These are phyloP conservation scores for Olyra latifolia DNA, from an alignment of 176 grass and related monocot genomes.

Conservation along the genomic window DNA sequence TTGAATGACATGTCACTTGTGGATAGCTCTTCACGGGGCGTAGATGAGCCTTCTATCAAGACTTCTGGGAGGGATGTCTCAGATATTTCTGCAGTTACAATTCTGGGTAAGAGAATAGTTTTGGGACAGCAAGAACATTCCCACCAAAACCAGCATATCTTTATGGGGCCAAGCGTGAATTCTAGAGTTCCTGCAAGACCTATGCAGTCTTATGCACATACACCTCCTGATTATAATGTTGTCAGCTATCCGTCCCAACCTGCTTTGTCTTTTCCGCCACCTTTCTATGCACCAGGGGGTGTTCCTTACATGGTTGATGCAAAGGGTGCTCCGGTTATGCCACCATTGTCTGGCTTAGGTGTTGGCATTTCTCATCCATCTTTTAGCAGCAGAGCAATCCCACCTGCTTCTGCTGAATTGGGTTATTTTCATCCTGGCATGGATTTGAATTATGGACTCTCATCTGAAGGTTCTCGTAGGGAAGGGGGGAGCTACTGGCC, in stretches of 20 bases:
- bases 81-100: conserved; percentile 47
- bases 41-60: conserved; percentile 38
- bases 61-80: conserved; percentile 20
- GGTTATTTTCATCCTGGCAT: conserved; percentile 48
- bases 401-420: conserved; percentile 31
- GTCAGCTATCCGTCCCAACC: conserved; percentile 33
- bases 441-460: conserved; percentile 43
- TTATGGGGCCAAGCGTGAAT: conserved; percentile 44
- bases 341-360: conserved; percentile 33
- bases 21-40: conserved; percentile 37
- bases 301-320: conserved; percentile 49
- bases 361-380: conserved; percentile 45
- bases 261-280: conserved; percentile 31
- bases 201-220: conserved; percentile 38
- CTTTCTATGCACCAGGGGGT: conserved; percentile 42
- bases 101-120: conserved; percentile 53
- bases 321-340: conserved; percentile 44
- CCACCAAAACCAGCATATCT: conserved; percentile 43
- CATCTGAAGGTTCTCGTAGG: conserved; percentile 44
- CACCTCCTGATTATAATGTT: conserved; percentile 37
- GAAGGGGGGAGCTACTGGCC: conserved; percentile 44
- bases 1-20: conserved; percentile 58
- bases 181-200: conserved; percentile 31
- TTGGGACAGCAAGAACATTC: conserved; percentile 42
- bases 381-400: conserved; percentile 21